Evolutionary conservation across 129 eudicot species (phyloP), one percentile per base, ranked within the genome.

Genomic region (Artemisia annua): DNA sequence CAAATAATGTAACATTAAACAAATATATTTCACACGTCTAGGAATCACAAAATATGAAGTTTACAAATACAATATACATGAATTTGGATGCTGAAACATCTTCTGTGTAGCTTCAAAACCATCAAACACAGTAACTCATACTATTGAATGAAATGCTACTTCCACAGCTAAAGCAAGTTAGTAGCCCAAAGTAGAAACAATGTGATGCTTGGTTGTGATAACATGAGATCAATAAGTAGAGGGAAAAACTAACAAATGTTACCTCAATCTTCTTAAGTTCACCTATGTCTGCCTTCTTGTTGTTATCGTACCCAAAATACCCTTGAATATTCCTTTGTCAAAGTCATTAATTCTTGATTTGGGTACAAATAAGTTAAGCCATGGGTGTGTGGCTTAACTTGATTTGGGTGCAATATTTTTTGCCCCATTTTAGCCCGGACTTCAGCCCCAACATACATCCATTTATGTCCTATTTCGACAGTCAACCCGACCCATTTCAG

Each of bases 271-370:
- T 82, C 76, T 69, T 89, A n/a, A 92, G 86, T 57, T 89, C 85
- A 44, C 89, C 96, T 44, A 89, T 35, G 46, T 76, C 67, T 60
- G 98, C 98, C 80, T 92, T 89, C 88, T 79, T 87, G 87, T 87
- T 87, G 88, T 87, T 92, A 69, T 92, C 98, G 87, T 91, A 16
- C 92, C 97, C 80, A 91, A 77, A 84, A 91, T 91, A 66, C 92
- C 97, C 96, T 86, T 88, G 78, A 91, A 91, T n/a, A 91, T 92
- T 15, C 97, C 97, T 76, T 74, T 48, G 69, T 88, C 91, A 71
- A 91, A 91, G 62, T 86, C 96, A 11, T 75, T 78, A 53, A 91
- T 91, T 76, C 86, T 88, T 82, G 97, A 91, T 71, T 88, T 91
- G 5, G n/a, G 97, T 96, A n/a, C 88, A 84, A 71, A 88, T 19